Conservation (phyloP, 345 rosid genomes). For the Lepidium aucheri region DNA sequence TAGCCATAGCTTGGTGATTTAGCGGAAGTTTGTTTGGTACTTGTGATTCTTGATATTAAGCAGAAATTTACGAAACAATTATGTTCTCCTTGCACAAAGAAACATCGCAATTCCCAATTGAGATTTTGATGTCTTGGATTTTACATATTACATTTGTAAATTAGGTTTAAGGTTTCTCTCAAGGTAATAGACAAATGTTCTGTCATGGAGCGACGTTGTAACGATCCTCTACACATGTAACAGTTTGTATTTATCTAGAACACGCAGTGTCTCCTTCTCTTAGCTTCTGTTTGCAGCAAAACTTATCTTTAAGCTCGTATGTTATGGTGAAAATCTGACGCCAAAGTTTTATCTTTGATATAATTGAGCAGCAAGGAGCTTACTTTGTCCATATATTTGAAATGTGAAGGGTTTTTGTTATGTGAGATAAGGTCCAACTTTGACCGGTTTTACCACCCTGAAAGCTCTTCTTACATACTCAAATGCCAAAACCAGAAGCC, state of each 20-base stretch:
- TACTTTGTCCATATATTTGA: no score
- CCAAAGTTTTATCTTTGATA: neutral
- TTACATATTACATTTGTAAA: neutral
- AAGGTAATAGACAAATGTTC: neutral
- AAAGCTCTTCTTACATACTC: constrained; percentile 44
- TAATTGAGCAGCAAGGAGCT: neutral
- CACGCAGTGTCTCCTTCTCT: no score
- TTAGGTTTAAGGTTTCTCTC: neutral
- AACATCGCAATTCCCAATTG: no score
- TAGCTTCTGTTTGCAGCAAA: no score
- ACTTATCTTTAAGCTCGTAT: no score
- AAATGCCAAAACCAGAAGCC: constrained; percentile 47
- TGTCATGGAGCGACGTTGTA: neutral
- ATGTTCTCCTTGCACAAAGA: no score
- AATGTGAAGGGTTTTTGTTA: constrained; percentile 16
- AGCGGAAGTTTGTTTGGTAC: neutral
- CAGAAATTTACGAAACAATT: neutral
- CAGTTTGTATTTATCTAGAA: no score
- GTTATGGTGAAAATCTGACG: no score
- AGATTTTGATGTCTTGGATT: neutral
- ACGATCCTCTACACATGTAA: neutral
- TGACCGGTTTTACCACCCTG: constrained; percentile 47
- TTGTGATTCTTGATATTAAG: neutral
- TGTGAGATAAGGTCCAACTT: constrained; percentile 46
- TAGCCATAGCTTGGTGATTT: neutral